These are phyloP conservation scores for Fagopyrum homotropicum DNA, from an alignment of 148 eudicot species.

Conservation along the genomic window DNA sequence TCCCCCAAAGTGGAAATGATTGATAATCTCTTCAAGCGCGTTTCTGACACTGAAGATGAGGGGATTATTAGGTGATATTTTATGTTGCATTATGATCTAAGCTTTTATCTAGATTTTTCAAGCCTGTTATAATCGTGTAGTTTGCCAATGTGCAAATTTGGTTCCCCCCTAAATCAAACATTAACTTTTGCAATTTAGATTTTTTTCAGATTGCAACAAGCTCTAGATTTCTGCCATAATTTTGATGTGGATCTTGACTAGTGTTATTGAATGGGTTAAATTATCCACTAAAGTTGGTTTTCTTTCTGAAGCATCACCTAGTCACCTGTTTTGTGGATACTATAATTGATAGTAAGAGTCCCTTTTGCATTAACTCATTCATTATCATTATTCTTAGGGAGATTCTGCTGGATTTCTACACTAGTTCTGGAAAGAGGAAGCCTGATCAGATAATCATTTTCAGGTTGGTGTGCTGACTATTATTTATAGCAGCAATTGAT, in stretches of 20 bases:
- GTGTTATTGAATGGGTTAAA: too few species aligned
- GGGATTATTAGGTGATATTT: constrained; percentile 58
- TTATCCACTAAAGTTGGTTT: neutral
- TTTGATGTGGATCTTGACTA: too few species aligned
- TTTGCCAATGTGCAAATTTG: too few species aligned
- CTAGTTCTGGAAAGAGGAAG: constrained; percentile 33
- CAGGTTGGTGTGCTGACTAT: constrained; percentile 16
- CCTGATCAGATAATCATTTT: constrained; percentile 45
- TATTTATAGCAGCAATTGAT: neutral
- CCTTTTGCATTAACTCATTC: neutral
- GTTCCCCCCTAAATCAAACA: too few species aligned
- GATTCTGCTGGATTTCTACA: constrained; percentile 29
- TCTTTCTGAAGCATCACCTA: neutral
- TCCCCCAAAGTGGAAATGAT: constrained; percentile 76
- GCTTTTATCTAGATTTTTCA: neutral
- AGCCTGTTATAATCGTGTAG: neutral
- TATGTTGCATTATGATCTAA: neutral
- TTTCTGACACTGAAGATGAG: constrained; percentile 37
- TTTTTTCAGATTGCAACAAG: too few species aligned
- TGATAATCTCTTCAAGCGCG: constrained; percentile 56
- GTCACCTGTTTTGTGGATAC: neutral
- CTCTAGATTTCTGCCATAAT: too few species aligned
- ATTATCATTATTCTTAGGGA: constrained; percentile 25
- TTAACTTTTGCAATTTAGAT: neutral
- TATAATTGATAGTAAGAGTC: neutral